These are phyloP conservation scores for Suhomyces panamericanus DNA, from an alignment of 1,139 yeast genomes.

Conservation along the genomic window DNA sequence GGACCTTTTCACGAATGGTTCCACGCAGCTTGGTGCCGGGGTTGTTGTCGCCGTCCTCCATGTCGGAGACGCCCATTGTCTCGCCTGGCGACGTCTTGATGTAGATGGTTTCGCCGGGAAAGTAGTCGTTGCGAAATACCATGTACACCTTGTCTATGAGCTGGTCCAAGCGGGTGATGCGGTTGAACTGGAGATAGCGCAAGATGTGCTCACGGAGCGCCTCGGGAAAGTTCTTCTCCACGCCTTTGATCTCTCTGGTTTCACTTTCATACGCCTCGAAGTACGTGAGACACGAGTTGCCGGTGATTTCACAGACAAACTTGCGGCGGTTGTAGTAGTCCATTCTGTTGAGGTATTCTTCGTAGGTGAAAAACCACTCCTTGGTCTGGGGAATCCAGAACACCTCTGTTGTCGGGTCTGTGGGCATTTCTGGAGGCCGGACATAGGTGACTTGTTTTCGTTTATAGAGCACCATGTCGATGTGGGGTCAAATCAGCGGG, in stretches of 20 bases:
- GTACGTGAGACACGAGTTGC: constrained; percentile 85
- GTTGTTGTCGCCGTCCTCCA: constrained; percentile 11
- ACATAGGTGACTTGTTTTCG: constrained; percentile 65
- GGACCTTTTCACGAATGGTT: constrained; percentile 47
- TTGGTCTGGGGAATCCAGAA: constrained; percentile 82
- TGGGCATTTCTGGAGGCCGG: constrained; percentile 57
- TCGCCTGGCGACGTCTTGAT: constrained; percentile 36
- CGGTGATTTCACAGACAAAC: constrained; percentile 95
- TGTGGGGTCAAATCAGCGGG: background rate
- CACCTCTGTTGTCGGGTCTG: constrained; percentile 54
- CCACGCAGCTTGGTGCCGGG: constrained; percentile 36
- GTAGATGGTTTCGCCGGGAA: constrained; percentile 85
- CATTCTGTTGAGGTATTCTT: constrained; percentile 66
- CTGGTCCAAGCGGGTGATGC: constrained; percentile 80
- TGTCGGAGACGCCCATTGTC: background rate
- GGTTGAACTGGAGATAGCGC: constrained; percentile 77
- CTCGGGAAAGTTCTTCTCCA: constrained; percentile 85
- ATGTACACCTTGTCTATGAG: constrained; percentile 82
- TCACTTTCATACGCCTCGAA: constrained; percentile 88
- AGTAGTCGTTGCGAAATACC: constrained; percentile 77
- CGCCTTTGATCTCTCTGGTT: constrained; percentile 61
- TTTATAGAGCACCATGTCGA: constrained; percentile 63
- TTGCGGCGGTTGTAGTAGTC: constrained; percentile 73
- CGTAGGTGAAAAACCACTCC: constrained; percentile 82
- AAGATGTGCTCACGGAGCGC: constrained; percentile 89